Base-by-base conservation (phyloP, 164 flowering plant genomes). In the Pachysandra terminalis region DNA sequence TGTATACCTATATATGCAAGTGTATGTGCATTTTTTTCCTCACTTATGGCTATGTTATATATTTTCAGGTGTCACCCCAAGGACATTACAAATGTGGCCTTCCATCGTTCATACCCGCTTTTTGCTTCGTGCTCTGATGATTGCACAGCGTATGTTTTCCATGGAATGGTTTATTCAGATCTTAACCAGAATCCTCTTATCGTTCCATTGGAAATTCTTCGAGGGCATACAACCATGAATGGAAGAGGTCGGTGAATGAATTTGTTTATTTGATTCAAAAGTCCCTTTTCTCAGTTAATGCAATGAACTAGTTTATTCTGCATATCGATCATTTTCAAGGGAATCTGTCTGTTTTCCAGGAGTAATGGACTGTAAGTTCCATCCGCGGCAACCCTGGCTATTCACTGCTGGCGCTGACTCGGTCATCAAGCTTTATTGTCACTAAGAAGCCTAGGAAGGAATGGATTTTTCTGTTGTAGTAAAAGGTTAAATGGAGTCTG, bases 321-420 rank as follows among this genome's bases (percentile, higher is more conserved):
- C 10, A 15, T 45, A 12, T 45, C 10, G 51, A 45, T 45, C 17
- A 15, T 45, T 10, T 1, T 10, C 51, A 45, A 45, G 14, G 51
- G 51, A 45, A 10, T 45, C 15, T 35, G 26, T 17, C n/a, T 64
- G 19, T 51, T 49, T 26, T 81, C 75, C 85, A 96, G 99, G 99
- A 48, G 89, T 93, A 1, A 3, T 88, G 87, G 95, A 93, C 71
- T 93, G 97, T 66, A 87, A 89, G 68, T 93, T 96, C 78, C 99
- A 96, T 76, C 99, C 98, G 12, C 81, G 84, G 71, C 98, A 91
- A 67, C 99, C 99, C 2, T 96, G 99, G 96, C 71, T 96, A 68
- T 96, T 96, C 75, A 96, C 99, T 22, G 99, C 99, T 23, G 99
- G 99, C 63, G 84, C 95, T 45, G 98, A 96, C 80, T 88, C 98